Evolutionary conservation across 306 rosid genomes (phyloP).

Genomic region (Prunus davidiana): DNA sequence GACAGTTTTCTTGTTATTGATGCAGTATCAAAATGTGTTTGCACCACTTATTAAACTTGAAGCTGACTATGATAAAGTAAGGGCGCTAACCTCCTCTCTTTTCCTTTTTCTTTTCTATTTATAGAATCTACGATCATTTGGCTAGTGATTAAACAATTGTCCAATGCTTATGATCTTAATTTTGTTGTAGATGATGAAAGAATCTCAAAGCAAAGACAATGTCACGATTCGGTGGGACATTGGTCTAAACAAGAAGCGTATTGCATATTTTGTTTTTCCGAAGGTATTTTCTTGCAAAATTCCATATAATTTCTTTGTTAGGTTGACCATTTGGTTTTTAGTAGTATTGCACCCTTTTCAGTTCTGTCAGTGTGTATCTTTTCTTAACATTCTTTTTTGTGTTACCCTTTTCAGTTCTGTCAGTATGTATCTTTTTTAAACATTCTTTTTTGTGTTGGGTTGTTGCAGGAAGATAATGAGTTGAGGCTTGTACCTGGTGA

Average conservation of each 20-base stretch:
- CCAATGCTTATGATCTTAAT: slow-evolving; percentile 19
- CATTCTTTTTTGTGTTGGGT: slow-evolving; percentile 7
- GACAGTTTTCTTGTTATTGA: slow-evolving; percentile 23
- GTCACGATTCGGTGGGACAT: slow-evolving; percentile 94
- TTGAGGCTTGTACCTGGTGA: slow-evolving; percentile 99
- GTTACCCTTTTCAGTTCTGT: background rate
- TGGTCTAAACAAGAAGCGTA: slow-evolving; percentile 96
- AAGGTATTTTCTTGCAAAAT: slow-evolving; percentile 45
- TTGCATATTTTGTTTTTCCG: slow-evolving; percentile 96
- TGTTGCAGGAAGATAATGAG: slow-evolving; percentile 91
- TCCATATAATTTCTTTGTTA: background rate
- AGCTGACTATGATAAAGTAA: slow-evolving; percentile 98
- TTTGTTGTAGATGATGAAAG: slow-evolving; percentile 90
- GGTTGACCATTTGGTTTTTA: background rate
- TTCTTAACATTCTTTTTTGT: too few relatives aligned
- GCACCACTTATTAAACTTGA: slow-evolving; percentile 99
- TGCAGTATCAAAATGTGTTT: slow-evolving; percentile 98
- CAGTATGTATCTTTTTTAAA: background rate
- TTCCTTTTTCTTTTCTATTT: background rate
- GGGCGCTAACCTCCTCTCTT: background rate
- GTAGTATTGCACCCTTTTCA: background rate
- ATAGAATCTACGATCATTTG: background rate
- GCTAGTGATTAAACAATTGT: background rate
- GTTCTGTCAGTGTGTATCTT: too few relatives aligned
- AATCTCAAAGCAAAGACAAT: slow-evolving; percentile 98